Conservation (phyloP, 495 filamentous ascomycete genomes). For the Xylaria sp. region DNA sequence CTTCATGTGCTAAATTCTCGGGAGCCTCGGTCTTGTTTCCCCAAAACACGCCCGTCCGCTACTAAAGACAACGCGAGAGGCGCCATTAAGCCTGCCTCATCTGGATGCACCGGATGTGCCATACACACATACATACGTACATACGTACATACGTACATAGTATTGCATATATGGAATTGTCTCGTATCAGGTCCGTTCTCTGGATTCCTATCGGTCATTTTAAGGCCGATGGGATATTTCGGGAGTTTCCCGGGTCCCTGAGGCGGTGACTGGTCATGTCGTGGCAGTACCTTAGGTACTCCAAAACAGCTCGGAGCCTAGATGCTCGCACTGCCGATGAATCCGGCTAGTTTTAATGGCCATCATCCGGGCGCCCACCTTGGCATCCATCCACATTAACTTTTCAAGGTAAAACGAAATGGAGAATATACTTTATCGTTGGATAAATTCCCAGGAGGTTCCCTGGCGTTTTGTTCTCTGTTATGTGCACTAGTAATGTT, state of each 20-base stretch:
- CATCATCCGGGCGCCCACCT: neutral
- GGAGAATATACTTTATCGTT: neutral
- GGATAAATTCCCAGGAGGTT: neutral
- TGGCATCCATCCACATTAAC: constrained; percentile 6
- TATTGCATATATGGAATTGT: neutral
- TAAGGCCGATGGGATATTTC: neutral
- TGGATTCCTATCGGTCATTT: neutral
- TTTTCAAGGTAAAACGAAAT: neutral
- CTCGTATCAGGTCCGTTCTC: neutral
- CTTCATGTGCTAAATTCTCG: constrained; percentile 4
- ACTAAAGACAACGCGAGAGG: neutral
- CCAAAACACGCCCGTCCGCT: neutral
- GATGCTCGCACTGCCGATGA: neutral
- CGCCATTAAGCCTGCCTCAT: neutral
- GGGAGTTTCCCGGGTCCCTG: neutral
- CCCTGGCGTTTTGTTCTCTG: neutral
- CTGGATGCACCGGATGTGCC: neutral
- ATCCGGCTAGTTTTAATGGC: neutral
- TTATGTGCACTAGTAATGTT: neutral
- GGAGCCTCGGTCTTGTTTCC: constrained; percentile 13
- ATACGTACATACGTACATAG: neutral
- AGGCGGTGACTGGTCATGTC: neutral
- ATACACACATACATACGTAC: too few species aligned
- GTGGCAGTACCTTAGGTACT: neutral
- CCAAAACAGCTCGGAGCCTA: constrained; percentile 13